A percentile compares a stretch with the other conserved stretches of the same genome.
Evolutionary conservation across 1,284 basidiomycete species (phyloP).

Genomic region (Cryptococcus sp.): DNA sequence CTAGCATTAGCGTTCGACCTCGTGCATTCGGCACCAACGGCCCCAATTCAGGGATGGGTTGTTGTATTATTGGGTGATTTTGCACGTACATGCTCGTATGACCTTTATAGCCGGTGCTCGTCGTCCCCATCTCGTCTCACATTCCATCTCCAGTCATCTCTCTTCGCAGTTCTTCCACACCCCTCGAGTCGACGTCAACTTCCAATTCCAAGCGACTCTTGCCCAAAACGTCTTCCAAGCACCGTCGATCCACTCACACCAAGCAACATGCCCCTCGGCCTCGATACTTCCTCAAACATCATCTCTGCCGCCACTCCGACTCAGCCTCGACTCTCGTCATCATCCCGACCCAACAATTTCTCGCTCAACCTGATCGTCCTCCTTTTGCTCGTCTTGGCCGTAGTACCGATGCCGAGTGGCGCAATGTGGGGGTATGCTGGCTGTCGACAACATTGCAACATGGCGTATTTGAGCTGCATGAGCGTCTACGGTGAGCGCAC

Average conservation of each 20-base stretch:
- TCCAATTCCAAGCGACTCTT: neutral
- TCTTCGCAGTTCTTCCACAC: too few relatives aligned
- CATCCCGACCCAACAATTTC: neutral
- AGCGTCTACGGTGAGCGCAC: constrained; percentile 6
- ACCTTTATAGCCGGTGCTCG: too few relatives aligned
- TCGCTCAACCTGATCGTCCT: neutral
- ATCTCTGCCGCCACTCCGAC: neutral
- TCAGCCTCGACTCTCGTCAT: too few relatives aligned
- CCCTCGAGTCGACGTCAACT: neutral
- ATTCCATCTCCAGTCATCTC: too few relatives aligned
- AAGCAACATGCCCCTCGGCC: neutral
- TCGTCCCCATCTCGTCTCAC: too few relatives aligned
- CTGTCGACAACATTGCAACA: constrained; percentile 1
- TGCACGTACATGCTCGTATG: too few relatives aligned
- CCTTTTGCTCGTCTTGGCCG: neutral
- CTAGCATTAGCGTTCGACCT: too few relatives aligned
- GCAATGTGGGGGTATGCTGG: neutral
- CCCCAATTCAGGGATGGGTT: too few relatives aligned
- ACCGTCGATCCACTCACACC: neutral
- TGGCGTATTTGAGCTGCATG: constrained; percentile 8
- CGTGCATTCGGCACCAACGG: too few relatives aligned
- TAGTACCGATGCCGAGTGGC: neutral
- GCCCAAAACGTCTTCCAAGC: neutral
- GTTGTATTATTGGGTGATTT: too few relatives aligned
- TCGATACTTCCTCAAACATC: neutral